phyloP scores from a whole-genome alignment of 306 rosid species.

The Betula pendula region DNA sequence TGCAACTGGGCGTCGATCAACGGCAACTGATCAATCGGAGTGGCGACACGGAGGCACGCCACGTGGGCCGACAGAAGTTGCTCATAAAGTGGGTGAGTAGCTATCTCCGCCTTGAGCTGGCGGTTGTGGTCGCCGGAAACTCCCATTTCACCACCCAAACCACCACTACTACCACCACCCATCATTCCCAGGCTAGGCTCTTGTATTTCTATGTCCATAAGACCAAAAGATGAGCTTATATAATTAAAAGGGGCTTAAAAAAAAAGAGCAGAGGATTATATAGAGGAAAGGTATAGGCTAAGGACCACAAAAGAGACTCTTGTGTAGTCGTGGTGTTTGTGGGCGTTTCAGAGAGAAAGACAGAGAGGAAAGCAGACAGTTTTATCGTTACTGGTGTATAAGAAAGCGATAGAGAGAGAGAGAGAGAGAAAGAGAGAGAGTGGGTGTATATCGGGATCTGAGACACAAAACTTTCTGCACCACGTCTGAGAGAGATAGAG shows the following conservation, averaged over 20 bases:
- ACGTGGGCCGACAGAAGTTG: conserved; percentile 88
- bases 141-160: conserved; percentile 30
- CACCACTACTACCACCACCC: conserved; percentile 30
- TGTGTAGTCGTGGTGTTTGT: neutral
- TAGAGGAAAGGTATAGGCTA: no score
- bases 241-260: no score
- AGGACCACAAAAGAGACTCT: conserved; percentile 45
- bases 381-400: conserved; percentile 31
- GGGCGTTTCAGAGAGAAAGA: neutral
- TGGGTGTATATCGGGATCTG: conserved; percentile 71
- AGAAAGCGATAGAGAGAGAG: conserved; percentile 8
- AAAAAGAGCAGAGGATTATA: no score
- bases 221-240: no score
- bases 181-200: conserved; percentile 77
- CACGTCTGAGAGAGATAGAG: conserved; percentile 45
- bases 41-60: conserved; percentile 87
- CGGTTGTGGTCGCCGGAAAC: conserved; percentile 44
- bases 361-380: conserved; percentile 19
- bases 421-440: neutral
- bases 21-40: conserved; percentile 94
- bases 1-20: conserved; percentile 89
- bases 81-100: conserved; percentile 77
- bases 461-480: conserved; percentile 66
- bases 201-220: conserved; percentile 51
- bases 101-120: conserved; percentile 84